These are phyloP conservation scores for Chrysoporthe puriensis DNA, from an alignment of 2,329 filamentous ascomycete species.

Conservation along the genomic window DNA sequence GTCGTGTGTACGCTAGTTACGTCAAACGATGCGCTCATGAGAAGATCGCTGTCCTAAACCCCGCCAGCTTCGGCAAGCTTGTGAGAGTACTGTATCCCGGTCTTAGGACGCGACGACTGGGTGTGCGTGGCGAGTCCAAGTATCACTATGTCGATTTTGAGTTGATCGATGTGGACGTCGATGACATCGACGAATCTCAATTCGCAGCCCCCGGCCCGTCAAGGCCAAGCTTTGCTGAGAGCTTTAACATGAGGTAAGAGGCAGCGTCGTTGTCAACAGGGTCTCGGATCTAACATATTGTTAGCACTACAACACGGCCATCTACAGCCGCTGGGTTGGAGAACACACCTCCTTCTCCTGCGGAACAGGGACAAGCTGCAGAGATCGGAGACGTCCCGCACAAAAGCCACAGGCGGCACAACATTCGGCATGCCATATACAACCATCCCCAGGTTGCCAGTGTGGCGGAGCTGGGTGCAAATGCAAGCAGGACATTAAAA, in stretches of 20 bases:
- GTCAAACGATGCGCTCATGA: conserved; percentile 91
- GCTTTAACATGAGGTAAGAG: conserved; percentile 52
- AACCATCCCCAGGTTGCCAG: conserved; percentile 59
- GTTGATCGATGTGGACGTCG: conserved; percentile 57
- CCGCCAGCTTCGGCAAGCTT: conserved; percentile 95
- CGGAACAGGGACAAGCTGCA: conserved; percentile 3
- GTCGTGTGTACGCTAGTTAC: conserved; percentile 94
- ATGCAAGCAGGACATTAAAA: conserved; percentile 60
- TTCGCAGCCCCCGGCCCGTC: conserved; percentile 40
- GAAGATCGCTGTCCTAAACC: conserved; percentile 91
- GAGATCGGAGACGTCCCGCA: neutral
- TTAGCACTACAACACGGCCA: conserved; percentile 35
- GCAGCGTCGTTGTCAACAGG: neutral
- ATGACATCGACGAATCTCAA: conserved; percentile 17
- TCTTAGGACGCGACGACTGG: conserved; percentile 87
- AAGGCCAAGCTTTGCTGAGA: conserved; percentile 22
- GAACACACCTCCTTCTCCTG: conserved; percentile 15
- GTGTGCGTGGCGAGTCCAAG: conserved; percentile 95
- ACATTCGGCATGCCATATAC: conserved; percentile 57
- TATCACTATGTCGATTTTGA: conserved; percentile 87
- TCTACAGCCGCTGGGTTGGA: conserved; percentile 25
- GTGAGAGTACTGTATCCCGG: conserved; percentile 96
- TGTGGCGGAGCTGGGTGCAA: conserved; percentile 62
- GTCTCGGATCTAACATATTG: conserved; percentile 32
- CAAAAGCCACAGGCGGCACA: conserved; percentile 34